Evolutionary conservation across 2,329 filamentous ascomycete species (phyloP).

Genomic region (Pseudopyricularia javanii): DNA sequence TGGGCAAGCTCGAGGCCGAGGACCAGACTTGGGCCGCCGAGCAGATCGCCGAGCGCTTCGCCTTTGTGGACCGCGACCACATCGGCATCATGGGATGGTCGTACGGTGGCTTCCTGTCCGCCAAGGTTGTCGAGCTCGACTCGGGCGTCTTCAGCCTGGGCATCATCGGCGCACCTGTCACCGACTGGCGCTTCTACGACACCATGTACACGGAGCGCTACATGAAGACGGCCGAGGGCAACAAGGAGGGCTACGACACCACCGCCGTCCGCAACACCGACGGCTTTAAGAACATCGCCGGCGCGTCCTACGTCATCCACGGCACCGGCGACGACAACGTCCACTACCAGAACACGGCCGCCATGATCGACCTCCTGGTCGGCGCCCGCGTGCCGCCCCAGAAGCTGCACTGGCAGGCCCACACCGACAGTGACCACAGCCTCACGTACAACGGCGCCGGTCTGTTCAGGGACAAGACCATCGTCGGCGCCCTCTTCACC

Average conservation of each 20-base stretch:
- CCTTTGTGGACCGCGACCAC: slow-evolving; percentile 72
- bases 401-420: slow-evolving; percentile 68
- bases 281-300: slow-evolving; percentile 58
- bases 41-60: slow-evolving; percentile 60
- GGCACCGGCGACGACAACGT: slow-evolving; percentile 96
- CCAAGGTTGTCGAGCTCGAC: slow-evolving; percentile 90
- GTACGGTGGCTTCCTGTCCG: slow-evolving; percentile 87
- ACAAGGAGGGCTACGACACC: slow-evolving; percentile 63
- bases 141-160: slow-evolving; percentile 87
- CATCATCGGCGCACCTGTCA: slow-evolving; percentile 95
- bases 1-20: slow-evolving; percentile 73
- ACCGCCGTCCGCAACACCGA: slow-evolving; percentile 59
- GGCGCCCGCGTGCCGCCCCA: slow-evolving; percentile 77
- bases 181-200: slow-evolving; percentile 94
- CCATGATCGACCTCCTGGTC: slow-evolving; percentile 77
- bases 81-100: slow-evolving; percentile 99
- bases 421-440: slow-evolving; percentile 89
- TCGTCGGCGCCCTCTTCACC: slow-evolving; percentile 30
- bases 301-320: slow-evolving; percentile 90
- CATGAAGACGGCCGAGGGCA: slow-evolving; percentile 88
- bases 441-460: slow-evolving; percentile 95
- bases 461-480: slow-evolving; percentile 71
- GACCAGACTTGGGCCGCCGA: slow-evolving; percentile 90
- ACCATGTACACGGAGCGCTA: slow-evolving; percentile 92
- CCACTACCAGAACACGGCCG: slow-evolving; percentile 88